Conservation (phyloP, 2,329 filamentous ascomycete genomes). For the Neofusicoccum laricinum region DNA sequence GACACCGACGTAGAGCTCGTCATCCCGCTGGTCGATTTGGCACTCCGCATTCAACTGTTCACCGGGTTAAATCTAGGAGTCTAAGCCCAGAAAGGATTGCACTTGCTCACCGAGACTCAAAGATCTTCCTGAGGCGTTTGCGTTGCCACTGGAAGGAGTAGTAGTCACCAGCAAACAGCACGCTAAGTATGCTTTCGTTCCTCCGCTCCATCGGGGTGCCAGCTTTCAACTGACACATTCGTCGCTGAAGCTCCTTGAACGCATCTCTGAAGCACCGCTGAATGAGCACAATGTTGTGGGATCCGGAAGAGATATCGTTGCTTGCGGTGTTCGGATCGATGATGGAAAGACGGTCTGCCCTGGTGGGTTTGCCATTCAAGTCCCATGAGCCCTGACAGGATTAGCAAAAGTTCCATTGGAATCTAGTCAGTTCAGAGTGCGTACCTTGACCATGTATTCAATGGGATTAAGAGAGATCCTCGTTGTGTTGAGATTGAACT, state of each 20-base stretch:
- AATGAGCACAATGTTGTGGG: constrained; percentile 66
- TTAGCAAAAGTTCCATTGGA: not conserved
- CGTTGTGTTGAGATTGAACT: constrained; percentile 66
- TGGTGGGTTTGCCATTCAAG: constrained; percentile 32
- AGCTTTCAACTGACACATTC: constrained; percentile 53
- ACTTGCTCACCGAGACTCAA: not conserved
- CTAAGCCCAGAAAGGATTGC: not conserved
- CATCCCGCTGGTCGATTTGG: too few relatives aligned
- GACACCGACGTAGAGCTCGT: too few relatives aligned
- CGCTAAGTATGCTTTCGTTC: constrained; percentile 62
- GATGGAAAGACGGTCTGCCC: constrained; percentile 69
- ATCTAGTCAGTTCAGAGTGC: constrained; percentile 22
- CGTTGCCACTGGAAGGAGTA: constrained; percentile 69
- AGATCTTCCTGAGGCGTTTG: constrained; percentile 35
- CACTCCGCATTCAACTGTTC: too few relatives aligned
- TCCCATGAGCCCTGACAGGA: constrained; percentile 14
- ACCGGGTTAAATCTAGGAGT: too few relatives aligned
- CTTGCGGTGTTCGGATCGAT: constrained; percentile 82
- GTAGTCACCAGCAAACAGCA: constrained; percentile 77
- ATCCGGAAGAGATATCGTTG: constrained; percentile 91
- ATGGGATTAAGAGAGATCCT: constrained; percentile 77
- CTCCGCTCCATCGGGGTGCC: constrained; percentile 27
- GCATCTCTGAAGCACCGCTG: constrained; percentile 63
- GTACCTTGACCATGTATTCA: constrained; percentile 72
- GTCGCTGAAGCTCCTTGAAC: constrained; percentile 39